phyloP scores from a whole-genome alignment of 2,329 filamentous ascomycete genomes.

The Pseudogymnoascus sp. region DNA sequence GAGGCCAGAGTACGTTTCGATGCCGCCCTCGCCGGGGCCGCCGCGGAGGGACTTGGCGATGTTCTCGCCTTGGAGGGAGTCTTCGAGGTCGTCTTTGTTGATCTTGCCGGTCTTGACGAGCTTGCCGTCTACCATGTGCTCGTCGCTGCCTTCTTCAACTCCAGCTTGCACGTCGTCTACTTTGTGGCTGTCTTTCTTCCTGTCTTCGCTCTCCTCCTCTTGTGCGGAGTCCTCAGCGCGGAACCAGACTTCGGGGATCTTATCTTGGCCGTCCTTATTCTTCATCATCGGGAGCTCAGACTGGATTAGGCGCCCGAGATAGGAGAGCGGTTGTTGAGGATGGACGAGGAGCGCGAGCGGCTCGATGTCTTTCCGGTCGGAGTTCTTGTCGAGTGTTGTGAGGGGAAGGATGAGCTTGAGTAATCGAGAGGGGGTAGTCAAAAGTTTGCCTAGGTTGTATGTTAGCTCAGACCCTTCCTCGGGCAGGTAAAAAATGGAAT shows the following conservation, averaged over 20 bases:
- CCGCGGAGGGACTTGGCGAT: constrained; percentile 40
- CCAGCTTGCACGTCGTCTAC: constrained; percentile 28
- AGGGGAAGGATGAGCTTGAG: constrained; percentile 76
- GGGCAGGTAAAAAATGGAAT: background rate
- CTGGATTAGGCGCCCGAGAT: constrained; percentile 82
- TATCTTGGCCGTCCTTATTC: constrained; percentile 55
- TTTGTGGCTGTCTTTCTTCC: constrained; percentile 40
- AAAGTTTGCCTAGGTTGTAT: constrained; percentile 54
- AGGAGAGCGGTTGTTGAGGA: constrained; percentile 84
- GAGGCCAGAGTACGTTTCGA: constrained; percentile 64
- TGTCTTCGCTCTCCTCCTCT: constrained; percentile 26
- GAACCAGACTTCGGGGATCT: constrained; percentile 69
- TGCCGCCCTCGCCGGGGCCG: constrained; percentile 47
- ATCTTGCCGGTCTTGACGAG: constrained; percentile 31
- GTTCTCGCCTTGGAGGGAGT: constrained; percentile 33
- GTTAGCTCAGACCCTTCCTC: background rate
- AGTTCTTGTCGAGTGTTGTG: constrained; percentile 51
- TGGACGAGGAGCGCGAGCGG: constrained; percentile 80
- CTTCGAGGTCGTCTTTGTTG: constrained; percentile 17
- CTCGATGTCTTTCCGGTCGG: constrained; percentile 64
- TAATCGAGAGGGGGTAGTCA: constrained; percentile 73
- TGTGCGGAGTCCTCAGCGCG: constrained; percentile 68
- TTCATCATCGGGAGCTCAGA: constrained; percentile 67
- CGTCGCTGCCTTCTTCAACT: constrained; percentile 35
- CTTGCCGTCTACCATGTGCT: constrained; percentile 43